Percentiles rank a stretch among this genome's conserved stretches.
phyloP scores from a whole-genome alignment of 225 moss, liverwort and hornwort genomes.

The Sphagnum tenellum region DNA sequence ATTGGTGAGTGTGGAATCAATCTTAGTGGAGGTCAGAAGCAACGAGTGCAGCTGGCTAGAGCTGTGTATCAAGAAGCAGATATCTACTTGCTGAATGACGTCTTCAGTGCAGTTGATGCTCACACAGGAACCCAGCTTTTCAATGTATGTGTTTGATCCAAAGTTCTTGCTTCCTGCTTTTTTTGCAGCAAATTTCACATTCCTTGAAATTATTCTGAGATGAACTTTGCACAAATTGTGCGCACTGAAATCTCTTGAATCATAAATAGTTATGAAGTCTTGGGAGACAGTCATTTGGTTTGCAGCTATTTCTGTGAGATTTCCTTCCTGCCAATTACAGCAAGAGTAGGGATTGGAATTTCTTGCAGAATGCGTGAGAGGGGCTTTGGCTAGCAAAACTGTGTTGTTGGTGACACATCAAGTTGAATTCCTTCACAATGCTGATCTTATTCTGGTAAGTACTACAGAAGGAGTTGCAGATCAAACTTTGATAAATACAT shows the following conservation, averaged over 20 bases:
- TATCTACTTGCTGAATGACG: constrained; percentile 48
- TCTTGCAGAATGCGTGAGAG: constrained; percentile 10
- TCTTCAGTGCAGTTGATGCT: constrained; percentile 66
- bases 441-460: constrained; percentile 31
- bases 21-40: constrained; percentile 60
- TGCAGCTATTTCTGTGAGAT: no score
- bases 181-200: no score
- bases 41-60: constrained; percentile 56
- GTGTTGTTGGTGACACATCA: constrained; percentile 41
- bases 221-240: no score
- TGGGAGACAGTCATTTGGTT: no score
- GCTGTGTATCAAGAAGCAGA: constrained; percentile 58
- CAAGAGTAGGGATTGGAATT: background rate
- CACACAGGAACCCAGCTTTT: constrained; percentile 58
- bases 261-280: no score
- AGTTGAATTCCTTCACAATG: constrained; percentile 34
- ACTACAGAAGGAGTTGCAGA: no score
- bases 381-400: constrained; percentile 16
- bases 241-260: no score
- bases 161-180: no score
- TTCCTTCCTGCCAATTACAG: no score
- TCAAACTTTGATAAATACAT: no score
- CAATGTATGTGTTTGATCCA: constrained; percentile 13
- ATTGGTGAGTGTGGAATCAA: constrained; percentile 63
- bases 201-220: no score